Conservation (phyloP, 2,329 filamentous ascomycete species). For the Shiraia sp. region DNA sequence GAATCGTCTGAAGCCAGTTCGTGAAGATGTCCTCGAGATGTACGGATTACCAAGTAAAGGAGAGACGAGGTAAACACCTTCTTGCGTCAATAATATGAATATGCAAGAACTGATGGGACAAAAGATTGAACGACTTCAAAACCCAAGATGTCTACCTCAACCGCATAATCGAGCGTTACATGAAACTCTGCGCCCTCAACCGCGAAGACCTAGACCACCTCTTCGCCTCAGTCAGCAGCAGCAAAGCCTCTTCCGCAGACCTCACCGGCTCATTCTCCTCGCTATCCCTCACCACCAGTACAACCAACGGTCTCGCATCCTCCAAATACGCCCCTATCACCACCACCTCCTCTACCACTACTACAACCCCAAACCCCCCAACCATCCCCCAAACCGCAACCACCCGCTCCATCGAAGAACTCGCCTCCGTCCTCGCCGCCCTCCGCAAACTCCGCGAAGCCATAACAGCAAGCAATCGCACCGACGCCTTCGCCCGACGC, state of each 20-base stretch:
- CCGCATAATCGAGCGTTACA: conserved; percentile 84
- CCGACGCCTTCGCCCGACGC: conserved; percentile 81
- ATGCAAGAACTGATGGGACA: conserved; percentile 1
- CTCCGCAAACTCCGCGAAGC: conserved; percentile 92
- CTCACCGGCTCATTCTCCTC: conserved; percentile 17
- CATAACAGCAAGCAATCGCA: conserved; percentile 75
- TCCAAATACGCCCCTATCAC: conserved; percentile 19
- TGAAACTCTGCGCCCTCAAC: conserved; percentile 81
- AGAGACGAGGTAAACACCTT: conserved; percentile 70
- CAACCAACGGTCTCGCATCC: not conserved
- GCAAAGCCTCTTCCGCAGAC: conserved; percentile 5
- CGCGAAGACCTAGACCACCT: conserved; percentile 74
- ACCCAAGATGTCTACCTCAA: conserved; percentile 84
- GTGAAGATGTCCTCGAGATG: conserved; percentile 75
- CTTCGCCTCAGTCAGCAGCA: conserved; percentile 66
- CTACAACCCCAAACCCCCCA: conserved; percentile 27
- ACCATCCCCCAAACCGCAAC: conserved; percentile 29
- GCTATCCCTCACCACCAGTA: conserved; percentile 18
- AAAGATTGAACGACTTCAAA: conserved; percentile 64
- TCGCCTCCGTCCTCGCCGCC: conserved; percentile 76
- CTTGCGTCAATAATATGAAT: not conserved
- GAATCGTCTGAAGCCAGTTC: conserved; percentile 67
- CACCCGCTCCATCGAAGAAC: conserved; percentile 53
- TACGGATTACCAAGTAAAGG: conserved; percentile 91
- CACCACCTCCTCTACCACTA: conserved; percentile 15